Conservation (phyloP, 2,329 filamentous ascomycete genomes). For the Paraphoma chrysanthemicola region DNA sequence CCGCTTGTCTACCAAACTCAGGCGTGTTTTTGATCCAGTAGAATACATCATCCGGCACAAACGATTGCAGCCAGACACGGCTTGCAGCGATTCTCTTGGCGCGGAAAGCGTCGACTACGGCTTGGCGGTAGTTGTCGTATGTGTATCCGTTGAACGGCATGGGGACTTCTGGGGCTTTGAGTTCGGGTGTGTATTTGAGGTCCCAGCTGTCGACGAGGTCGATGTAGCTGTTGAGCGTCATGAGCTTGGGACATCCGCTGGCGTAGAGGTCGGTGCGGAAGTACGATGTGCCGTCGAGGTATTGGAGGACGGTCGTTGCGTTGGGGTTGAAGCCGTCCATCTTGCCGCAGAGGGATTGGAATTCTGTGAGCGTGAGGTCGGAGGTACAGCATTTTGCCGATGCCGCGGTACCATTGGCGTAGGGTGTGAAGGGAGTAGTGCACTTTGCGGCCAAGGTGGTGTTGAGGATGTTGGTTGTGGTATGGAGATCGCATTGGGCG, state of each 20-base stretch:
- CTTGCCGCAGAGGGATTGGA: conserved; percentile 71
- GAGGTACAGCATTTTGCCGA: conserved; percentile 73
- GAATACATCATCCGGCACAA: conserved; percentile 68
- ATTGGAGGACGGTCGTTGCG: conserved; percentile 65
- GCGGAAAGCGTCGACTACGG: conserved; percentile 59
- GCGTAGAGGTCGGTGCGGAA: conserved; percentile 73
- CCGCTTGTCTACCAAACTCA: conserved; percentile 66
- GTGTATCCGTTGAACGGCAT: conserved; percentile 76
- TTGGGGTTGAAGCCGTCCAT: conserved; percentile 68
- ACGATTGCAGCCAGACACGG: conserved; percentile 65
- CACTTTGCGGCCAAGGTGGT: conserved; percentile 46
- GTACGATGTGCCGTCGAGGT: conserved; percentile 63
- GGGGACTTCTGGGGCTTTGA: conserved; percentile 71
- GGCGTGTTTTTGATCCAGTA: conserved; percentile 72
- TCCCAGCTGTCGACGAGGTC: conserved; percentile 63
- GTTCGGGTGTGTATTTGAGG: conserved; percentile 57
- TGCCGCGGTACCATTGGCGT: conserved; percentile 53
- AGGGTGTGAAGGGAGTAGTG: conserved; percentile 44
- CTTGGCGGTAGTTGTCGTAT: conserved; percentile 68
- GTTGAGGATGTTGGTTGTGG: conserved; percentile 47
- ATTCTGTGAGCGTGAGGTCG: conserved; percentile 73
- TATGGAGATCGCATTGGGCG: conserved; percentile 48
- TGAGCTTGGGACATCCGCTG: conserved; percentile 65
- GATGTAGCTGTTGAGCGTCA: conserved; percentile 69
- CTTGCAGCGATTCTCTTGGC: conserved; percentile 46